These are phyloP conservation scores for Naganishia sp. DNA, from an alignment of 1,284 basidiomycete genomes.

Conservation along the genomic window DNA sequence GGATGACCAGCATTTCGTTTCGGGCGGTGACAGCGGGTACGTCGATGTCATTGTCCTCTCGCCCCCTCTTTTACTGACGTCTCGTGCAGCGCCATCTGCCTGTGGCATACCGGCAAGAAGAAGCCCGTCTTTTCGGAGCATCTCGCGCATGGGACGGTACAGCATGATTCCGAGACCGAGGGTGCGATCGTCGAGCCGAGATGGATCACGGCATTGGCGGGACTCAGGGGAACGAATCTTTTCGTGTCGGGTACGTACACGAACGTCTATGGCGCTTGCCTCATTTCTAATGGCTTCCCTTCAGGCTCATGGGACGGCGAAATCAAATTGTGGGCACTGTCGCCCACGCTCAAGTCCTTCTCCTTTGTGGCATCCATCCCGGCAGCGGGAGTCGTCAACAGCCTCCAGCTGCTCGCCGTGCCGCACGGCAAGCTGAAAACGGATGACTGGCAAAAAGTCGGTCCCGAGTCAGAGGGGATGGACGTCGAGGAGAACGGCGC, in stretches of 20 bases:
- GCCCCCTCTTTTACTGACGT: not conserved
- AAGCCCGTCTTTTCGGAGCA: constrained; percentile 85
- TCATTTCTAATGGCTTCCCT: not conserved
- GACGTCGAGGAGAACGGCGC: constrained; percentile 18
- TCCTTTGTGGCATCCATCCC: constrained; percentile 64
- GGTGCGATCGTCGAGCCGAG: constrained; percentile 75
- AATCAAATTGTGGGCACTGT: constrained; percentile 86
- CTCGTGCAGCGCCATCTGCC: constrained; percentile 71
- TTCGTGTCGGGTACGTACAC: constrained; percentile 76
- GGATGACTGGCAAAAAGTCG: constrained; percentile 54
- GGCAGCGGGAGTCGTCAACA: constrained; percentile 81
- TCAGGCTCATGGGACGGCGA: constrained; percentile 88
- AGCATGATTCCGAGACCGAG: constrained; percentile 67
- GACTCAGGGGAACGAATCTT: constrained; percentile 83
- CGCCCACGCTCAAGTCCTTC: constrained; percentile 74
- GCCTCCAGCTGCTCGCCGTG: constrained; percentile 73
- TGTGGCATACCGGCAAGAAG: constrained; percentile 95
- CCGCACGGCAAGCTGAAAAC: constrained; percentile 59
- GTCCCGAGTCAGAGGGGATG: constrained; percentile 1
- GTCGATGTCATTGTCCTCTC: constrained; percentile 42
- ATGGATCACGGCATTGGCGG: constrained; percentile 84
- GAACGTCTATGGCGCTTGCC: not conserved
- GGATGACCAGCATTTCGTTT: constrained; percentile 88
- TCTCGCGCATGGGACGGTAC: constrained; percentile 82
- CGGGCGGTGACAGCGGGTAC: constrained; percentile 92